phyloP scores from a whole-genome alignment of 371 early-diverging fungal species.

The Syncephalis plumigaleata region DNA sequence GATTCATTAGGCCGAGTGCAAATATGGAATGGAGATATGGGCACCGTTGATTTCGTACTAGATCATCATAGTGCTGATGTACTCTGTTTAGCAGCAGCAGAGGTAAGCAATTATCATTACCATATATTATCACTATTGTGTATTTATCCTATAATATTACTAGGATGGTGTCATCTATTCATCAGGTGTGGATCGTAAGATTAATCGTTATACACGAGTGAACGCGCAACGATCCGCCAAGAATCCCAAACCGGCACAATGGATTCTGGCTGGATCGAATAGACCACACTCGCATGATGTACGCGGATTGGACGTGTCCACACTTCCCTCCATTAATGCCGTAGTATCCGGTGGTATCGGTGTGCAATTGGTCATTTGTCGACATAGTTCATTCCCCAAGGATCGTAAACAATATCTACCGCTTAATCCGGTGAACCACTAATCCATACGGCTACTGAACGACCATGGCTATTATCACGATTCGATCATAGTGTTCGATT shows the following conservation, averaged over 20 bases:
- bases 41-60: slow-evolving; percentile 47
- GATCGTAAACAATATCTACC: slow-evolving; percentile 48
- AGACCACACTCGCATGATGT: slow-evolving; percentile 88
- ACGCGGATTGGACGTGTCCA: slow-evolving; percentile 58
- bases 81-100: slow-evolving; percentile 53
- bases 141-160: slow-evolving; percentile 4
- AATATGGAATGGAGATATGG: slow-evolving; percentile 65
- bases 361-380: slow-evolving; percentile 46
- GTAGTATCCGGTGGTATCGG: slow-evolving; percentile 70
- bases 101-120: slow-evolving; percentile 7
- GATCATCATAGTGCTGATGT: slow-evolving; percentile 74
- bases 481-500: slow-evolving; percentile 42
- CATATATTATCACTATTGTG: not conserved
- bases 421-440: slow-evolving; percentile 62
- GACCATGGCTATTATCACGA: slow-evolving; percentile 35
- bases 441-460: slow-evolving; percentile 38
- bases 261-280: slow-evolving; percentile 62
- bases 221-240: slow-evolving; percentile 17
- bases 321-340: slow-evolving; percentile 31
- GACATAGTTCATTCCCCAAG: slow-evolving; percentile 41
- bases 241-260: slow-evolving; percentile 20
- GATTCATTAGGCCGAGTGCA: slow-evolving; percentile 78
- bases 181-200: slow-evolving; percentile 80
- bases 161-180: slow-evolving; percentile 60
- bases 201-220: slow-evolving; percentile 43